These are phyloP conservation scores for Tausonia pullulans DNA, from an alignment of 1,284 basidiomycete species.

Conservation along the genomic window DNA sequence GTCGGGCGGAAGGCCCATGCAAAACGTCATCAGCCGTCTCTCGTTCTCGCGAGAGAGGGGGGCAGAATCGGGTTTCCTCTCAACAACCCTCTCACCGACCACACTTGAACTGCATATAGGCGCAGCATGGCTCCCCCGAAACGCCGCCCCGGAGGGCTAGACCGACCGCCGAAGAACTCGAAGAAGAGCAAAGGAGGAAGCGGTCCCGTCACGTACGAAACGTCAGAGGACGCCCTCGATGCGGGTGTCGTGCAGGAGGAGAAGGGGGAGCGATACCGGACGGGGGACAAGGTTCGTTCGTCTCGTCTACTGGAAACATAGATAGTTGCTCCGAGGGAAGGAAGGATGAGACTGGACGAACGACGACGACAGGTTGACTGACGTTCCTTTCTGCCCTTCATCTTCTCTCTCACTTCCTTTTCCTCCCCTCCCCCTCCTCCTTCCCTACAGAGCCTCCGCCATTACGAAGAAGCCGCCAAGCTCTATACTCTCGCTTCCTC, in stretches of 20 bases:
- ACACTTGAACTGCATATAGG: too few relatives aligned
- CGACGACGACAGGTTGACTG: background rate
- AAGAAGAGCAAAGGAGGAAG: too few relatives aligned
- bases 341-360: background rate
- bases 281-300: conserved; percentile 32
- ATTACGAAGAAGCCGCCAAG: conserved; percentile 32
- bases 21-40: too few relatives aligned
- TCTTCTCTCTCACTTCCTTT: background rate
- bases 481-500: conserved; percentile 31
- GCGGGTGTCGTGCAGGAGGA: conserved; percentile 35
- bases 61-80: too few relatives aligned
- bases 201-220: conserved; percentile 26
- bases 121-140: too few relatives aligned
- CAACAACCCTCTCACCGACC: too few relatives aligned
- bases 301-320: background rate
- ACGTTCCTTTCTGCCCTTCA: background rate
- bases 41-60: too few relatives aligned
- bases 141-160: too few relatives aligned
- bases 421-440: background rate
- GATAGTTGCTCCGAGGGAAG: too few relatives aligned
- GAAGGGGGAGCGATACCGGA: conserved; percentile 35
- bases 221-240: conserved; percentile 34
- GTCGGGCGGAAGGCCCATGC: too few relatives aligned
- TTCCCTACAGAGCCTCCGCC: conserved; percentile 27
- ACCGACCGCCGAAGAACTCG: too few relatives aligned